These are phyloP conservation scores for Ballota nigra DNA, from an alignment of 257 asterid genomes.

Conservation along the genomic window DNA sequence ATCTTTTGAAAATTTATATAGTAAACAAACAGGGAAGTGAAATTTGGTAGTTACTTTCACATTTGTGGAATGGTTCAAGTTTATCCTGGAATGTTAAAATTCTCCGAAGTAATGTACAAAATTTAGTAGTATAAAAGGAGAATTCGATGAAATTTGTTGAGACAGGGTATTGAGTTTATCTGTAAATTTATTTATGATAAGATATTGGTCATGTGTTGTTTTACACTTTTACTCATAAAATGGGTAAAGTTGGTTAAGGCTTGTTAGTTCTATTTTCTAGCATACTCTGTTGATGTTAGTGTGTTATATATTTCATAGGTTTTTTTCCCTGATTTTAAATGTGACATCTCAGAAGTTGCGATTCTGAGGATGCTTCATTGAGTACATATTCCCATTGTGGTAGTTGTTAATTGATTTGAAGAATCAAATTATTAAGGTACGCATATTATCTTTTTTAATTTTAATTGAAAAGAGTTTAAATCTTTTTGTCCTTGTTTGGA, in stretches of 20 bases:
- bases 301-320: neutral
- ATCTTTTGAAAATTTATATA: neutral
- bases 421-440: too few species aligned
- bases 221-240: neutral
- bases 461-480: too few species aligned
- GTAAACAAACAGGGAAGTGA: neutral
- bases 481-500: too few species aligned
- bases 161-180: neutral
- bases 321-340: neutral
- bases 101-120: neutral
- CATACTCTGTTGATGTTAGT: neutral
- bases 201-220: neutral
- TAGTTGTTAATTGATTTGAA: too few species aligned
- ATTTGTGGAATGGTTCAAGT: neutral
- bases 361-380: slow-evolving; percentile 26
- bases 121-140: neutral
- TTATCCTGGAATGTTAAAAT: neutral
- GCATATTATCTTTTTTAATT: too few species aligned
- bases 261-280: neutral
- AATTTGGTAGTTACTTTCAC: neutral
- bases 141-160: neutral
- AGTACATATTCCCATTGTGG: too few species aligned
- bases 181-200: neutral
- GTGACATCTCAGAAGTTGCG: slow-evolving; percentile 16
- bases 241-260: neutral